phyloP scores from a whole-genome alignment of 2,329 filamentous ascomycete genomes.

The Penicillium decumbens region DNA sequence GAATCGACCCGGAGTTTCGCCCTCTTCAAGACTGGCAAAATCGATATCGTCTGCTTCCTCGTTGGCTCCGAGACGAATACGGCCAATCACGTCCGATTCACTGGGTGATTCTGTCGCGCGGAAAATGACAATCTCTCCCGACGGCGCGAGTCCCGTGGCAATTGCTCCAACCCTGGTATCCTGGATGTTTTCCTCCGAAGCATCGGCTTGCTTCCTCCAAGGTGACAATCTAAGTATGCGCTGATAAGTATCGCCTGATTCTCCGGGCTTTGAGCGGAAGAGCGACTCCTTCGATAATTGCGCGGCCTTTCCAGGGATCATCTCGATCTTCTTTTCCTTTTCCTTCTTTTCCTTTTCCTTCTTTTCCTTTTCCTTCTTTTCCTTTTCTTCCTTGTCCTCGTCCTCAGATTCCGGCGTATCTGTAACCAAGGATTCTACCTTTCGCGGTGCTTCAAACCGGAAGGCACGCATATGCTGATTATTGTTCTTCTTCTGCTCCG shows the following conservation, averaged over 20 bases:
- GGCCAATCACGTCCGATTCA: constrained; percentile 50
- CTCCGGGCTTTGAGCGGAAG: constrained; percentile 42
- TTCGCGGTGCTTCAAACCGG: constrained; percentile 53
- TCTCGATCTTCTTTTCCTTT: constrained; percentile 20
- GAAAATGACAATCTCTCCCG: constrained; percentile 77
- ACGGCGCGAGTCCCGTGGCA: constrained; percentile 70
- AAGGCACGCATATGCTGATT: constrained; percentile 84
- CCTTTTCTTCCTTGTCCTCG: constrained; percentile 1
- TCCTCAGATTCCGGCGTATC: constrained; percentile 10
- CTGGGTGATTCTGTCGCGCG: constrained; percentile 57
- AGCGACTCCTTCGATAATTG: constrained; percentile 50
- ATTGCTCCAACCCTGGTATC: constrained; percentile 67
- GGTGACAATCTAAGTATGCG: constrained; percentile 55
- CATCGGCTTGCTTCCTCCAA: constrained; percentile 29
- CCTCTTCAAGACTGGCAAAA: constrained; percentile 21
- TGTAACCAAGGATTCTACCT: constrained; percentile 14
- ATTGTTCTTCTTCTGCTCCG: constrained; percentile 66
- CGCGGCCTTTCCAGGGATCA: constrained; percentile 35
- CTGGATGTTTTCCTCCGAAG: constrained; percentile 34
- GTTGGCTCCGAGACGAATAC: constrained; percentile 48
- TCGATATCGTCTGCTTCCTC: constrained; percentile 51
- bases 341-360: not conserved
- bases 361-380: constrained; percentile 13
- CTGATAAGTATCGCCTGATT: constrained; percentile 54
- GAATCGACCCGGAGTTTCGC: constrained; percentile 45